Evolutionary conservation across 148 eudicot genomes (phyloP).

Genomic region (Hydrangea macrophylla): DNA sequence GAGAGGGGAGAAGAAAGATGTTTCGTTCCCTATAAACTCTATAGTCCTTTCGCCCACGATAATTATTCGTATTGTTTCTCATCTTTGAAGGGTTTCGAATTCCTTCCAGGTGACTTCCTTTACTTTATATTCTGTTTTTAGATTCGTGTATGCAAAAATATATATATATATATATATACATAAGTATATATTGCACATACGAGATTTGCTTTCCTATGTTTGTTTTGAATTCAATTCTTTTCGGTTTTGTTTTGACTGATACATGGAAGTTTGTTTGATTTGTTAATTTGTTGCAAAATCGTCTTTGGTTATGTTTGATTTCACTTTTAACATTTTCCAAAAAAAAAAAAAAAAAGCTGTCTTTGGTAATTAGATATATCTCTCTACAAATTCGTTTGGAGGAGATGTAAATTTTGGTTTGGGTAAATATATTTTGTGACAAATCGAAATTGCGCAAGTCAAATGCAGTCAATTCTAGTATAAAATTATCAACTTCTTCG

Average conservation of each 20-base stretch:
- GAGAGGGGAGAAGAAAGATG: background rate
- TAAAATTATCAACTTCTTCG: background rate
- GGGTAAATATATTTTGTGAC: background rate
- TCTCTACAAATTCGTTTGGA: background rate
- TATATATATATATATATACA: background rate
- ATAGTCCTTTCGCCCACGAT: background rate
- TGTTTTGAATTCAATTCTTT: background rate
- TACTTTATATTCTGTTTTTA: background rate
- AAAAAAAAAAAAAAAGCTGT: no score
- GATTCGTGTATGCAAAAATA: background rate
- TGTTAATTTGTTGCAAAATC: background rate
- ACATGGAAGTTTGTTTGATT: background rate
- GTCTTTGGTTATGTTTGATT: background rate
- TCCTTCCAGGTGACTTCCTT: constrained; percentile 8
- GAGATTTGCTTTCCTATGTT: background rate
- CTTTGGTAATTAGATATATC: background rate
- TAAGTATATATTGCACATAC: background rate
- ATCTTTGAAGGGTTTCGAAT: constrained; percentile 1
- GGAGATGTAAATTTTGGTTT: background rate
- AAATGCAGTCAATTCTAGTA: background rate
- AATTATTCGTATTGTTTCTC: background rate
- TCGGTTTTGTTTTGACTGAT: background rate
- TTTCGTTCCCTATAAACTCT: background rate
- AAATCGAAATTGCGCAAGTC: background rate
- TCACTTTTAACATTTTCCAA: background rate